Evolutionary conservation across 1,284 basidiomycete genomes (phyloP).

Genomic region (Ustilago cynodontis): DNA sequence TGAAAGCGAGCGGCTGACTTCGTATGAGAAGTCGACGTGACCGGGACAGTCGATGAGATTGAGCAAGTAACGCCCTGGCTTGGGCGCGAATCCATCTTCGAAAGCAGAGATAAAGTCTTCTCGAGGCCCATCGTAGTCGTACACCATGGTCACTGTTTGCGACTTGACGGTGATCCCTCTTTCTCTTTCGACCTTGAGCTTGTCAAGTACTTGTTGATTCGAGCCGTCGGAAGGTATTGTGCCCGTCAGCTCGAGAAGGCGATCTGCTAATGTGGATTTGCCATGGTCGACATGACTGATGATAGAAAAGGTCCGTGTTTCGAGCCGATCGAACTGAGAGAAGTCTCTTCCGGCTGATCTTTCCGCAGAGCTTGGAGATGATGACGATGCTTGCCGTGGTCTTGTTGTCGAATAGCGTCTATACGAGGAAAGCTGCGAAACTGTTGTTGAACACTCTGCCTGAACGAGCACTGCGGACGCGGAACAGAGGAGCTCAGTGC

Average conservation of each 20-base stretch:
- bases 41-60: slow-evolving; percentile 95
- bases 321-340: slow-evolving; percentile 52
- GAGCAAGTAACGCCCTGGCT: slow-evolving; percentile 74
- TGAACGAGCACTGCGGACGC: no score
- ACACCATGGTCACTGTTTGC: slow-evolving; percentile 68
- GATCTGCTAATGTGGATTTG: slow-evolving; percentile 69
- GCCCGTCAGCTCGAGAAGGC: slow-evolving; percentile 67
- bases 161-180: slow-evolving; percentile 87
- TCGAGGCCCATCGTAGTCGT: slow-evolving; percentile 49
- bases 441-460: neutral
- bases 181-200: slow-evolving; percentile 92
- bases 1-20: slow-evolving; percentile 90
- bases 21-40: slow-evolving; percentile 74
- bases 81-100: slow-evolving; percentile 44
- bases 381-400: neutral
- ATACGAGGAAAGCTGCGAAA: neutral
- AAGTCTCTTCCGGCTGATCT: slow-evolving; percentile 17
- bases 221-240: slow-evolving; percentile 64
- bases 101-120: slow-evolving; percentile 42
- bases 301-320: slow-evolving; percentile 66
- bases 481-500: neutral
- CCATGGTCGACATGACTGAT: slow-evolving; percentile 70
- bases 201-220: slow-evolving; percentile 68
- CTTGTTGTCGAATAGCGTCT: slow-evolving; percentile 13
- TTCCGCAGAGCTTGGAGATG: neutral